Evolutionary conservation across 441 rosid species (phyloP).

Genomic region (Adansonia madagascariensis): DNA sequence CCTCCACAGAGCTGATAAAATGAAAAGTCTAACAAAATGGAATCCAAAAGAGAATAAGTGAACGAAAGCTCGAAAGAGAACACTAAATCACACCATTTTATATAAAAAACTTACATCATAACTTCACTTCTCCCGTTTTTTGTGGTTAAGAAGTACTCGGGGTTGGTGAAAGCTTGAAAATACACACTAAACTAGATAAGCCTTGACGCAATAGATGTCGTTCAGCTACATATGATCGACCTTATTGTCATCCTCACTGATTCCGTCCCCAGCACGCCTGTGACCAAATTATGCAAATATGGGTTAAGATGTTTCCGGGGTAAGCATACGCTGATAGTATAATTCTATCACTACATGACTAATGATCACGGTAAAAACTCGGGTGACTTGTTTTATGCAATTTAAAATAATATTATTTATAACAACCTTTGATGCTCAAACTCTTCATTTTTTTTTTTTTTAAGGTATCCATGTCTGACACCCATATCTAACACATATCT

Average conservation of each 20-base stretch:
- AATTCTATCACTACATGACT: neutral
- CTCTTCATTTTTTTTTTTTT: too few species aligned
- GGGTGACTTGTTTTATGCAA: neutral
- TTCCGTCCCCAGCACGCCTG: slow-evolving; percentile 70
- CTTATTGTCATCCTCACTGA: slow-evolving; percentile 55
- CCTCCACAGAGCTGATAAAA: neutral
- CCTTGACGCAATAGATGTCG: slow-evolving; percentile 5
- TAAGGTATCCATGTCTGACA: too few species aligned
- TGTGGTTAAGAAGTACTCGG: slow-evolving; percentile 18
- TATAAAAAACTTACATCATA: slow-evolving; percentile 29
- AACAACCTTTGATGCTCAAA: neutral
- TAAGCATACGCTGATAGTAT: neutral
- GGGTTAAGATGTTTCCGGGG: neutral
- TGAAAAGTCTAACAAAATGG: slow-evolving; percentile 17
- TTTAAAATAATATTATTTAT: neutral
- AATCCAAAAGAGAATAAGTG: slow-evolving; percentile 8
- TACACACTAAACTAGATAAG: slow-evolving; percentile 38
- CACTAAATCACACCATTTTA: slow-evolving; percentile 14
- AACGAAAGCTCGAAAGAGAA: slow-evolving; percentile 25
- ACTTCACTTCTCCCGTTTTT: slow-evolving; percentile 35
- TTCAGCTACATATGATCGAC: slow-evolving; percentile 48
- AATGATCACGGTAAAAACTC: neutral
- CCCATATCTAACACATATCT: too few species aligned
- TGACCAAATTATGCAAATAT: slow-evolving; percentile 27
- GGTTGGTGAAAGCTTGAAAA: slow-evolving; percentile 13